Evolutionary conservation across 2,329 filamentous ascomycete species (phyloP).

Genomic region (Volutella citrinella): DNA sequence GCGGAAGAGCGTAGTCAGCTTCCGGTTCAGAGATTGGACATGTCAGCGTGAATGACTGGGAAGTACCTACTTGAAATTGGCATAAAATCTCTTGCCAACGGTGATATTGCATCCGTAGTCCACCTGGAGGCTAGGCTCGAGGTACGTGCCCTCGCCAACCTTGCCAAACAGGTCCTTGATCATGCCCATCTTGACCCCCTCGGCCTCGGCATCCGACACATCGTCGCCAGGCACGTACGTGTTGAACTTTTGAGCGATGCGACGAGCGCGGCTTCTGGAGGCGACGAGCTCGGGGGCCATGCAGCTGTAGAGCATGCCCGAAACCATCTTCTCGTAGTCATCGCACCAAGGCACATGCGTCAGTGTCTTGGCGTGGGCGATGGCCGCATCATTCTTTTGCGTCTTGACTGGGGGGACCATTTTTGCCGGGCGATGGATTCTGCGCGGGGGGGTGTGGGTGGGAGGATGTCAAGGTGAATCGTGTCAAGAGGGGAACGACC

Average conservation of each 20-base stretch:
- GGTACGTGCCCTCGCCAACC: conserved; percentile 50
- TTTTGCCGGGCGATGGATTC: too few relatives aligned
- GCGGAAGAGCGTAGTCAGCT: too few relatives aligned
- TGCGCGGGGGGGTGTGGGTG: too few relatives aligned
- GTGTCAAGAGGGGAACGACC: too few relatives aligned
- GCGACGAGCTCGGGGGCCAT: conserved; percentile 45
- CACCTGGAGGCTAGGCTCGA: conserved; percentile 59
- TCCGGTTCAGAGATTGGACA: too few relatives aligned
- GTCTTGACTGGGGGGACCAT: too few relatives aligned
- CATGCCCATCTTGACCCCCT: conserved; percentile 39
- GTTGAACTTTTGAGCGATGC: conserved; percentile 57
- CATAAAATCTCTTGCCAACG: conserved; percentile 58
- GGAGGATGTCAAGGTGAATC: too few relatives aligned
- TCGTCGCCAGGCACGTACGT: conserved; percentile 50
- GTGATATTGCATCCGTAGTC: conserved; percentile 65
- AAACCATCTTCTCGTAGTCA: conserved; percentile 4
- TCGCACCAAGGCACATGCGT: background rate
- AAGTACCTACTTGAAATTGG: conserved; percentile 41
- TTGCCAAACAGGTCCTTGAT: conserved; percentile 48
- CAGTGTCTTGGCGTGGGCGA: conserved; percentile 1
- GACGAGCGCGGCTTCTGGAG: conserved; percentile 52
- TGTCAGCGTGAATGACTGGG: too few relatives aligned
- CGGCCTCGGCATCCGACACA: conserved; percentile 37
- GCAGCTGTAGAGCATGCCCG: conserved; percentile 40
- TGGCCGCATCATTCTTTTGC: background rate